Percentiles rank a stretch among this genome's conserved stretches.
phyloP scores from a whole-genome alignment of 129 eudicot species.

The Mikania micrantha region DNA sequence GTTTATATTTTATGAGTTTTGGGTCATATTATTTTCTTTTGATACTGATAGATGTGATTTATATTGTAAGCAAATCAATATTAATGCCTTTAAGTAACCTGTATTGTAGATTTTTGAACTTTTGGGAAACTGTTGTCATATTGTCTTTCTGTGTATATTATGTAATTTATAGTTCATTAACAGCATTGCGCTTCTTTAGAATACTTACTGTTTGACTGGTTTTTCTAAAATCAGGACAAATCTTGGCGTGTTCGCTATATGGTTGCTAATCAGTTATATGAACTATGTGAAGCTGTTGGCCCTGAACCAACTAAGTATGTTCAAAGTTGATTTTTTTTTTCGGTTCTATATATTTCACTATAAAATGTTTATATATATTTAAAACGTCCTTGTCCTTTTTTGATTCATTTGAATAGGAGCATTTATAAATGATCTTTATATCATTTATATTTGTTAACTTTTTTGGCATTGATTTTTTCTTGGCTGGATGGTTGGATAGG shows the following conservation, averaged over 20 bases:
- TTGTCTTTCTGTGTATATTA: neutral
- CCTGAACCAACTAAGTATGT: conserved; percentile 94
- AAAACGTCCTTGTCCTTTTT: neutral
- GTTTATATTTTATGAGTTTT: neutral
- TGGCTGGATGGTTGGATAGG: conserved; percentile 34
- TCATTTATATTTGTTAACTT: conserved; percentile 1
- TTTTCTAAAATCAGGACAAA: conserved; percentile 67
- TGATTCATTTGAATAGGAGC: neutral
- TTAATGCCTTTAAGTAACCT: neutral
- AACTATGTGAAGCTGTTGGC: conserved; percentile 98
- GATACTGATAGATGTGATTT: neutral
- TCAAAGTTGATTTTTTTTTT: conserved; percentile 3
- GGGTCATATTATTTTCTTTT: neutral
- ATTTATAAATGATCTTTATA: conserved; percentile 1
- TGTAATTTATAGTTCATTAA: neutral
- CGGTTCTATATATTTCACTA: neutral
- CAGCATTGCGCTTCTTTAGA: neutral
- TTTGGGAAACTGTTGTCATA: neutral
- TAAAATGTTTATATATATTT: neutral
- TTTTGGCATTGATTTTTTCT: neutral
- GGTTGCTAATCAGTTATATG: conserved; percentile 99
- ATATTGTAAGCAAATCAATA: neutral
- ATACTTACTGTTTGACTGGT: conserved; percentile 4
- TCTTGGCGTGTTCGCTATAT: conserved; percentile 99
- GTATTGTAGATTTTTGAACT: neutral